phyloP scores from a whole-genome alignment of 495 filamentous ascomycete genomes.

The Penicillium subrubescens region DNA sequence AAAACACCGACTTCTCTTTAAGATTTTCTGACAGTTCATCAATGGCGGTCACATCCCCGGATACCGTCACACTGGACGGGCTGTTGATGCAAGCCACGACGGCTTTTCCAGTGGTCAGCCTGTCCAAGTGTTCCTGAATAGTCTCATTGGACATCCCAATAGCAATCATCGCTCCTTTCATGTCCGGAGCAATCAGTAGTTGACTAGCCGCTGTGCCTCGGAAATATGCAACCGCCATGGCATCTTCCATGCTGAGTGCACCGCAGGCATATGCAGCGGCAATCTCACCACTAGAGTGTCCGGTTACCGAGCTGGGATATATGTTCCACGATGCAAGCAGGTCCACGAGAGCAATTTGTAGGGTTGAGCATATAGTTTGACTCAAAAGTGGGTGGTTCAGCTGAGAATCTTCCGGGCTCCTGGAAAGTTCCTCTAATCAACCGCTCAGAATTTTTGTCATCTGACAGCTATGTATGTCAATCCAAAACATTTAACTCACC shows the following conservation, averaged over 20 bases:
- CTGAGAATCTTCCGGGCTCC: conserved; percentile 1
- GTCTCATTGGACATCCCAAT: conserved; percentile 23
- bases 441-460: not conserved
- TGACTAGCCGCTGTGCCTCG: conserved; percentile 27
- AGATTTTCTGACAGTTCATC: conserved; percentile 18
- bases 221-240: conserved; percentile 30
- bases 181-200: conserved; percentile 5
- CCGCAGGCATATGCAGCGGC: conserved; percentile 38
- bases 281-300: conserved; percentile 67
- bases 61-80: conserved; percentile 44
- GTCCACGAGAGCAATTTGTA: conserved; percentile 41
- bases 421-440: conserved; percentile 15
- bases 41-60: conserved; percentile 39
- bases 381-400: conserved; percentile 20
- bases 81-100: conserved; percentile 54
- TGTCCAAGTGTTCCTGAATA: not conserved
- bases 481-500: conserved; percentile 8
- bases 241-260: conserved; percentile 40
- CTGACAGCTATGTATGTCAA: not conserved
- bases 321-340: conserved; percentile 35
- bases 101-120: conserved; percentile 10
- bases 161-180: conserved; percentile 39
- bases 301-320: conserved; percentile 43
- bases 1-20: conserved; percentile 4
- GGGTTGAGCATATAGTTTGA: conserved; percentile 28